phyloP scores from a whole-genome alignment of 2,329 filamentous ascomycete species.

The Fusarium sororula region DNA sequence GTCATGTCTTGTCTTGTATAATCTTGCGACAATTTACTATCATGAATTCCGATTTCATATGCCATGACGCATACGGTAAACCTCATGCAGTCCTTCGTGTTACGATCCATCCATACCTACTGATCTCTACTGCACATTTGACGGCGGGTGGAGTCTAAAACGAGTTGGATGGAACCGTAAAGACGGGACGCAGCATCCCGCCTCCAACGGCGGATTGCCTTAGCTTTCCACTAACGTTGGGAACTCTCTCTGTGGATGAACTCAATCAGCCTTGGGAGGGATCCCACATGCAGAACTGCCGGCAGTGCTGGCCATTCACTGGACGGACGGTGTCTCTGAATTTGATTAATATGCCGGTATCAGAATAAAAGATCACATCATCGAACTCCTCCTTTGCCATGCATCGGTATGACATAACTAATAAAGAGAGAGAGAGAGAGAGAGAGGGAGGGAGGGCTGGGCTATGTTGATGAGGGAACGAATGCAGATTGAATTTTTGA shows the following conservation, averaged over 20 bases:
- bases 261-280: conserved; percentile 34
- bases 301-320: neutral
- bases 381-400: neutral
- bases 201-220: conserved; percentile 6
- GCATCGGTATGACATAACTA: conserved; percentile 14
- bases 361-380: neutral
- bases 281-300: conserved; percentile 25
- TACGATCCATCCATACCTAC: neutral
- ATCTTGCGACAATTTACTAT: neutral
- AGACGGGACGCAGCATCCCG: conserved; percentile 29
- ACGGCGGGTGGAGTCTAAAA: conserved; percentile 11
- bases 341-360: neutral
- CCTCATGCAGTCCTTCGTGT: conserved; percentile 5
- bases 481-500: neutral
- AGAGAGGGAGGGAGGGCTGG: neutral
- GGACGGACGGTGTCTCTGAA: conserved; percentile 3
- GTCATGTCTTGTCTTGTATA: conserved; percentile 11
- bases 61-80: neutral
- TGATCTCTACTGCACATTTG: neutral
- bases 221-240: conserved; percentile 5
- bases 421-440: neutral
- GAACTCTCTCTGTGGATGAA: conserved; percentile 13
- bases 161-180: conserved; percentile 5
- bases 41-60: neutral
- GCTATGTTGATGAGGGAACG: conserved; percentile 15